These are phyloP conservation scores for Endogone sp. DNA, from an alignment of 192 early-diverging fungal genomes.

Conservation along the genomic window DNA sequence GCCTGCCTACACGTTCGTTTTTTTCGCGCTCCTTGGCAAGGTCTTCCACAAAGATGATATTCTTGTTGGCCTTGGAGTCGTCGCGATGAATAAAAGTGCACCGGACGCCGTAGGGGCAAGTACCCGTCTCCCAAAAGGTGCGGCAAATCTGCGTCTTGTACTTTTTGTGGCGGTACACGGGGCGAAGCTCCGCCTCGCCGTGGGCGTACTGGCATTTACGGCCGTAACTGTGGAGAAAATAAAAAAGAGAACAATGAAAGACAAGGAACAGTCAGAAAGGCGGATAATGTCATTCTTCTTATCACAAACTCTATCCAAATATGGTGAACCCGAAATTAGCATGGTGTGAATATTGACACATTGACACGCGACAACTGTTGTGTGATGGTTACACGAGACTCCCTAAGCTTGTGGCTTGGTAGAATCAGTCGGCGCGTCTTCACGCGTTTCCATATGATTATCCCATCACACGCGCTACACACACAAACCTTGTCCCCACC, in stretches of 20 bases:
- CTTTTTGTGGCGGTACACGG: conserved; percentile 80
- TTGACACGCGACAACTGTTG: no score
- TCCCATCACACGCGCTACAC: no score
- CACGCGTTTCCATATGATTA: no score
- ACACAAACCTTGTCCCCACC: no score
- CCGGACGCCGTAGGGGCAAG: conserved; percentile 90
- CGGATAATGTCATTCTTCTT: not conserved
- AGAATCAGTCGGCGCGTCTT: no score
- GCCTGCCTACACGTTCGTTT: no score
- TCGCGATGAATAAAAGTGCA: conserved; percentile 91
- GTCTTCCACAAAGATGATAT: conserved; percentile 13
- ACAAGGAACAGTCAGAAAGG: not conserved
- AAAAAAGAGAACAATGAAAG: conserved; percentile 3
- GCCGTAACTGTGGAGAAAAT: conserved; percentile 68
- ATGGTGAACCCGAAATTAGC: conserved; percentile 4
- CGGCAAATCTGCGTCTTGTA: conserved; percentile 97
- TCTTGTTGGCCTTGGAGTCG: conserved; percentile 16
- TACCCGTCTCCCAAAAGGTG: conserved; percentile 83
- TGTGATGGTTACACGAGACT: no score
- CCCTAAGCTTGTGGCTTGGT: no score
- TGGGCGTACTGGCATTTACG: conserved; percentile 96
- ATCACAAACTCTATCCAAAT: not conserved
- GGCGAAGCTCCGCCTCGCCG: conserved; percentile 68
- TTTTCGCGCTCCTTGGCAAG: no score
- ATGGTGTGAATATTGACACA: no score